Evolutionary conservation across 2,329 filamentous ascomycete genomes (phyloP).

Genomic region (Neoarthrinium moseri): DNA sequence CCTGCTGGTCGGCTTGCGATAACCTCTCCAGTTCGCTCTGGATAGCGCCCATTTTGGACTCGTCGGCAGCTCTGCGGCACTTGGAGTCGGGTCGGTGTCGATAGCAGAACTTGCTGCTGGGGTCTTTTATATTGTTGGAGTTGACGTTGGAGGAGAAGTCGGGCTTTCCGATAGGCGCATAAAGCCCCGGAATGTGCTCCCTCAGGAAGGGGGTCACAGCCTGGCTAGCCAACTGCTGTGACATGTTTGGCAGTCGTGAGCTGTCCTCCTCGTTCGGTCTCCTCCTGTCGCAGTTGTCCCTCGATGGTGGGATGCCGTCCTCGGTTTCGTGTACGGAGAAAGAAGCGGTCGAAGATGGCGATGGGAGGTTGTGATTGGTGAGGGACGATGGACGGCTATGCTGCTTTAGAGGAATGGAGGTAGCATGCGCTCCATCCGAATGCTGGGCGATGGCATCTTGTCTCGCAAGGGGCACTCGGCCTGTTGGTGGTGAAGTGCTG

Average conservation of each 20-base stretch:
- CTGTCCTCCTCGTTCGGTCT: constrained; percentile 48
- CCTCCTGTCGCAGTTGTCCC: constrained; percentile 49
- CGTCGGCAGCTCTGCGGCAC: constrained; percentile 88
- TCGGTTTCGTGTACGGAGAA: constrained; percentile 17
- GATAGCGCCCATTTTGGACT: constrained; percentile 92
- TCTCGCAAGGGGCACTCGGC: constrained; percentile 13
- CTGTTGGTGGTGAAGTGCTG: constrained; percentile 14
- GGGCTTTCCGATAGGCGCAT: constrained; percentile 72
- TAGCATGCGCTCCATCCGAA: constrained; percentile 17
- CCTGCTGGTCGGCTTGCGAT: constrained; percentile 83
- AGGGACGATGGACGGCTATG: constrained; percentile 4
- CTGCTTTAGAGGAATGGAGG: neutral
- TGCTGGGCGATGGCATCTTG: constrained; percentile 20
- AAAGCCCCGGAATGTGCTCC: constrained; percentile 85
- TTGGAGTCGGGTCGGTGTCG: constrained; percentile 91
- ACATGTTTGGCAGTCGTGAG: constrained; percentile 54
- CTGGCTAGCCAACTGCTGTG: constrained; percentile 68
- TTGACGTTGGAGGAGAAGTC: constrained; percentile 38
- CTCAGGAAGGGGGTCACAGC: constrained; percentile 86
- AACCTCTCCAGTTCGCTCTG: constrained; percentile 86
- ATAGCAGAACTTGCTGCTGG: constrained; percentile 92
- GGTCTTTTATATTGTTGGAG: constrained; percentile 45
- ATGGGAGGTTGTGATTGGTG: constrained; percentile 5
- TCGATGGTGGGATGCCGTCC: constrained; percentile 24
- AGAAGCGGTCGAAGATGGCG: constrained; percentile 10